These are phyloP conservation scores for Sarocladium kiliense DNA, from an alignment of 2,329 filamentous ascomycete species.

Conservation along the genomic window DNA sequence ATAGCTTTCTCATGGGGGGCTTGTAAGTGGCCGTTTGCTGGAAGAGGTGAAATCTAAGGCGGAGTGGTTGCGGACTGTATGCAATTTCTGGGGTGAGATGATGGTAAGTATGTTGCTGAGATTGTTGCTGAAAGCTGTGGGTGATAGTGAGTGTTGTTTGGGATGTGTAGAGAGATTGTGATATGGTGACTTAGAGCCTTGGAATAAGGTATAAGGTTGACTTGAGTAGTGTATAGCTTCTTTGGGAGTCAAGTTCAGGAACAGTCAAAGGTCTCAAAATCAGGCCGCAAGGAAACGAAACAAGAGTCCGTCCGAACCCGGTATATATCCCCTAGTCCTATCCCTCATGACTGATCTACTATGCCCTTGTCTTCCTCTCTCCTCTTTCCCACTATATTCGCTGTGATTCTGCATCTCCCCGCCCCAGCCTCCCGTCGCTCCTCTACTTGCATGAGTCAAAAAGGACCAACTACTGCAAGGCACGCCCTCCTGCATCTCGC, in stretches of 20 bases:
- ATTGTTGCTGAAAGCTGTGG: too few relatives aligned
- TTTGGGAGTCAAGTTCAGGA: background rate
- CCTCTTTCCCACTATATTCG: background rate
- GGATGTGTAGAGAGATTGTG: too few relatives aligned
- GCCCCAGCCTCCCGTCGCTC: background rate
- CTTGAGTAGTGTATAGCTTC: background rate
- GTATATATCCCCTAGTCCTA: constrained; percentile 4
- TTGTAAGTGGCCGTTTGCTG: background rate
- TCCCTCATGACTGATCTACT: background rate
- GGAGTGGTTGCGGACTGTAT: background rate
- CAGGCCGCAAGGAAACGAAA: constrained; percentile 9
- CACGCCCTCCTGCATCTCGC: constrained; percentile 5
- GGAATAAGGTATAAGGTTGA: background rate
- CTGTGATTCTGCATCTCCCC: background rate
- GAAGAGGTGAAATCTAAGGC: background rate
- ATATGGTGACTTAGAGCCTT: background rate
- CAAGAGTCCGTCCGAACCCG: constrained; percentile 4
- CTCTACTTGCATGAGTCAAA: background rate
- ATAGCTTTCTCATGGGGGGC: constrained; percentile 30
- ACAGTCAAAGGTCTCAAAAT: background rate
- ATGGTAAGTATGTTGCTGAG: too few relatives aligned
- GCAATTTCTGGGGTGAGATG: background rate
- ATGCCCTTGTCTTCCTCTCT: background rate
- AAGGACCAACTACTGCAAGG: constrained; percentile 1
- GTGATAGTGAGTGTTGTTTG: background rate